phyloP scores from a whole-genome alignment of 345 rosid species.

The Aquilaria malaccensis region DNA sequence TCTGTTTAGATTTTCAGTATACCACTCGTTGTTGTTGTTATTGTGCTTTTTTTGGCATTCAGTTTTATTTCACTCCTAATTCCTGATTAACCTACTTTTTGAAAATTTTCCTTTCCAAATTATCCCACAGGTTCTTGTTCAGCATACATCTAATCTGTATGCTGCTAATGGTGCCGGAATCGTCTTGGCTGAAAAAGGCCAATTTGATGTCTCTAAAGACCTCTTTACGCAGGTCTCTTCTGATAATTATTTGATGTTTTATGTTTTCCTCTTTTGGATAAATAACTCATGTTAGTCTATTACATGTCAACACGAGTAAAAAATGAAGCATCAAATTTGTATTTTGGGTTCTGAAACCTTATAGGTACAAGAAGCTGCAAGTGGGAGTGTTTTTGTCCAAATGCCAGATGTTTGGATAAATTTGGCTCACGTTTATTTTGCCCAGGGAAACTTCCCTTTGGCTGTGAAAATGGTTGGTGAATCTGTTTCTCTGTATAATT shows the following conservation, averaged over 20 bases:
- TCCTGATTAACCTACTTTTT: too few relatives aligned
- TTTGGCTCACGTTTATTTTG: conserved; percentile 94
- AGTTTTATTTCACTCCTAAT: too few relatives aligned
- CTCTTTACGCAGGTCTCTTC: conserved; percentile 76
- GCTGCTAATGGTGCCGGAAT: conserved; percentile 99
- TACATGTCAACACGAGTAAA: neutral
- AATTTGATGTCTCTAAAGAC: conserved; percentile 93
- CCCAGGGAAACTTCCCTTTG: conserved; percentile 90
- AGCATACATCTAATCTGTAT: conserved; percentile 82
- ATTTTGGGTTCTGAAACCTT: conserved; percentile 16
- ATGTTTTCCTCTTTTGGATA: too few relatives aligned
- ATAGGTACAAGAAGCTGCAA: conserved; percentile 98
- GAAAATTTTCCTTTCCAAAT: conserved; percentile 8
- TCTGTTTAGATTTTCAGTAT: too few relatives aligned
- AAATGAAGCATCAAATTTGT: conserved; percentile 6
- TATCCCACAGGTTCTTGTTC: conserved; percentile 64
- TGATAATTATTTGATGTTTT: neutral
- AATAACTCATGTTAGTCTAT: conserved; percentile 5
- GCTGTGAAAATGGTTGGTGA: conserved; percentile 89
- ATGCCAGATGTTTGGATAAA: conserved; percentile 99
- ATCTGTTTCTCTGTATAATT: conserved; percentile 2
- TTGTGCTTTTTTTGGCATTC: too few relatives aligned
- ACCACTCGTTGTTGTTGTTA: too few relatives aligned
- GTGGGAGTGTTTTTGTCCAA: conserved; percentile 92
- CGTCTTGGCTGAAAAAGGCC: conserved; percentile 94